Base-by-base conservation (phyloP, 2,329 filamentous ascomycete genomes). In the Aspergillus sp. region DNA sequence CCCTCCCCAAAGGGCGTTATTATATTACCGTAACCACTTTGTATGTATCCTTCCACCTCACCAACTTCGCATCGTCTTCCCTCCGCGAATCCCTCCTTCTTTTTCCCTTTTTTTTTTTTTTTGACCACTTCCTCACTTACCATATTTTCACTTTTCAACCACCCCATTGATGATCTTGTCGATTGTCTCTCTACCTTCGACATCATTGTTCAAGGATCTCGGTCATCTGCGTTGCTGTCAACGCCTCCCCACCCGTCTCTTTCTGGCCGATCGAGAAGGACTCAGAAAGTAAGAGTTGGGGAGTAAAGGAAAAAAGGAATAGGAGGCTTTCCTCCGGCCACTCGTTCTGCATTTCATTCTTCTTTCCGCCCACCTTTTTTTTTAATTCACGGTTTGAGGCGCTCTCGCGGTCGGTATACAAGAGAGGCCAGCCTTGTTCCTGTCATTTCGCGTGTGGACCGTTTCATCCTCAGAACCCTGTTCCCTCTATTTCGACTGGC, bases 321-420 rank as follows among this genome's bases (percentile, higher is more conserved):
- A 69, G 67, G 68, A 69, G 67, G 66, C 61, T 60, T 66, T 62
- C 64, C 66, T 68, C 67, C 66, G 63, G 65, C 61, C 67, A 60
- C 62, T 71, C 67, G 65, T 70, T 70, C 56, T 55, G 49, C 52
- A 30, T 56, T 59, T 49, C 51, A 57, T 45, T 59, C 47, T 45
- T 62, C 57, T 46, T 48, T 58, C 53, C 43, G 53, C 46, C 44
- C 47, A 56, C 59, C 45, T 58, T 61, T 60, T 33, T 33, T 47
- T 23, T 58, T 48, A 37, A 6, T 12, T 33, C 30, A 23, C 38
- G 15, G 6, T 35, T 19, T 38, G 45, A 32, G 43, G 27, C 32
- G 42, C 25, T 30, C 45, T 37, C 22, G 44, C 49, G 23, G 44
- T 44, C 37, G 42, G 27, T 22, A 39, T 45, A 35, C 10, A 42